These are phyloP conservation scores for Malassezia cuniculi DNA, from an alignment of 1,284 basidiomycete species.

Conservation along the genomic window DNA sequence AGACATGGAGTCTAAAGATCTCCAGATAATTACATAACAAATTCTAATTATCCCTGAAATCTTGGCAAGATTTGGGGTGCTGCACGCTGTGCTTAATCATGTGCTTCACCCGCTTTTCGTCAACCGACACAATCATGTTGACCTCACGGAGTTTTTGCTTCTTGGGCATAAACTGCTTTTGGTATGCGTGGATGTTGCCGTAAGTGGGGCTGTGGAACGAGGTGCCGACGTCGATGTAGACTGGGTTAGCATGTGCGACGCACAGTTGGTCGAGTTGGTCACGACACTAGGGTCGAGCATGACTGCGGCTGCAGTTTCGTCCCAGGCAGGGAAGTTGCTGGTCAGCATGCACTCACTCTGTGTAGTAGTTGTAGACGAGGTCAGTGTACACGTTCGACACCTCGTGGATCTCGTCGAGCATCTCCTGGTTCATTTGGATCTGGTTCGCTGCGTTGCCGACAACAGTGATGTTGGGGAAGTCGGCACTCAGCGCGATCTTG, in stretches of 20 bases:
- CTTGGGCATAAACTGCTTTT: neutral
- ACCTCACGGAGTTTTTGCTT: neutral
- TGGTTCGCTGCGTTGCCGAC: conserved; percentile 1
- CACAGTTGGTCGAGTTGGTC: neutral
- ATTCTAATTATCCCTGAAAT: too few species aligned
- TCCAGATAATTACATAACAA: too few species aligned
- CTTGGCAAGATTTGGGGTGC: too few species aligned
- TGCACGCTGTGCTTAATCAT: neutral
- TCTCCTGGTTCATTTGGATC: neutral
- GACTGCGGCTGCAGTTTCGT: neutral
- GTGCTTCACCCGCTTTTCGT: neutral
- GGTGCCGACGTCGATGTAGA: neutral
- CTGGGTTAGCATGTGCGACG: too few species aligned
- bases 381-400: neutral
- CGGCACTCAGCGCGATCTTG: neutral
- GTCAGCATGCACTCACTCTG: too few species aligned
- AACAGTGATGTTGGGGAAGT: conserved; percentile 1
- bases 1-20: too few species aligned
- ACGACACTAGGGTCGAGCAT: neutral
- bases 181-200: conserved; percentile 1
- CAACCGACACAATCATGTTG: neutral
- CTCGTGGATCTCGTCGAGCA: neutral
- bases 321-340: neutral
- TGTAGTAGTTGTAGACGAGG: neutral
- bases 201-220: neutral